Percentiles rank a stretch among this genome's conserved stretches.
These are phyloP conservation scores for Isabelozyma pseudorhagii DNA, from an alignment of 805 yeast genomes.

Conservation along the genomic window DNA sequence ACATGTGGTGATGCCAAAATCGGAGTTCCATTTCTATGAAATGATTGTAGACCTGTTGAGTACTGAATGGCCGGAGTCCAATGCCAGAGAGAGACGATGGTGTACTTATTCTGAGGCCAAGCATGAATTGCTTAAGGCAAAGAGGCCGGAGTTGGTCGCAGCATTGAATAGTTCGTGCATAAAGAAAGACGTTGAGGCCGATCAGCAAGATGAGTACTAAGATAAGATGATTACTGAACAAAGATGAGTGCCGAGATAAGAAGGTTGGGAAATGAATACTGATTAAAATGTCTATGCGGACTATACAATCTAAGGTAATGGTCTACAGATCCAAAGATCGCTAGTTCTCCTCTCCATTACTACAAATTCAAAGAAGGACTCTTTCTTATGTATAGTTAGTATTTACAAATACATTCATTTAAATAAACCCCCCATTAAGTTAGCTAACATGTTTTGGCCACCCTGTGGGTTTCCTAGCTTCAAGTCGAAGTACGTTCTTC, in stretches of 20 bases:
- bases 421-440: constrained; percentile 62
- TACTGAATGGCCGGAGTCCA: constrained; percentile 72
- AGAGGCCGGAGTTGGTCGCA: constrained; percentile 63
- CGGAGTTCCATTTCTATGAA: constrained; percentile 89
- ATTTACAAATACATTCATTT: constrained; percentile 14
- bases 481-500: constrained; percentile 61
- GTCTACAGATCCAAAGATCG: too few species aligned
- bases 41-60: constrained; percentile 57
- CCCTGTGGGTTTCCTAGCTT: constrained; percentile 36
- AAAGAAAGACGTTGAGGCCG: constrained; percentile 27
- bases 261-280: too few species aligned
- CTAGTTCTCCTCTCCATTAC: too few species aligned
- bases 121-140: constrained; percentile 51
- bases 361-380: too few species aligned
- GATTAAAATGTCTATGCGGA: too few species aligned
- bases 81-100: constrained; percentile 69
- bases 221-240: too few species aligned
- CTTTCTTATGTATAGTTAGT: too few species aligned
- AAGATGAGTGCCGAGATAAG: too few species aligned
- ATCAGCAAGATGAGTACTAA: constrained; percentile 6
- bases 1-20: constrained; percentile 52
- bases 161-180: constrained; percentile 61
- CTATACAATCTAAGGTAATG: too few species aligned
- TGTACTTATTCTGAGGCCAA: constrained; percentile 65
- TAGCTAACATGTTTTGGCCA: constrained; percentile 44